phyloP scores from a whole-genome alignment of 1,139 yeast species.

The Taphrina flavorubra region DNA sequence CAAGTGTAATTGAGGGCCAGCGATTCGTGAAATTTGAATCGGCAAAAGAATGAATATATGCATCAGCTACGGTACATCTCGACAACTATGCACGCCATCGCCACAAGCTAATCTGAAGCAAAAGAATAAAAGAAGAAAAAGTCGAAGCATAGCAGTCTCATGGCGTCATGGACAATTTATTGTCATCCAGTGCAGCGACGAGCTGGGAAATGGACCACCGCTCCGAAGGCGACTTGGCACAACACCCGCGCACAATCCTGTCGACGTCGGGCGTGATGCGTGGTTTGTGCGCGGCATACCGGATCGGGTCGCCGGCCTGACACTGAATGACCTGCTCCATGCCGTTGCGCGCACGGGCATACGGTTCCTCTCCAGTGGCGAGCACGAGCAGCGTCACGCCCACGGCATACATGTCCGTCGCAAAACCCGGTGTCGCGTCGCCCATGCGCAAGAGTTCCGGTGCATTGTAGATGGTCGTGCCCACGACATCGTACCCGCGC shows the following conservation, averaged over 20 bases:
- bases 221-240: constrained; percentile 14
- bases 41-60: no score
- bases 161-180: background rate
- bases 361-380: constrained; percentile 34
- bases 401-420: constrained; percentile 26
- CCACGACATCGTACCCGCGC: constrained; percentile 19
- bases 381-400: constrained; percentile 33
- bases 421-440: constrained; percentile 1
- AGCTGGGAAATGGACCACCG: constrained; percentile 18
- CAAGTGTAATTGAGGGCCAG: no score
- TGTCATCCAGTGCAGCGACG: background rate
- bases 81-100: constrained; percentile 4
- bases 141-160: background rate
- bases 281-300: background rate
- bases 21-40: no score
- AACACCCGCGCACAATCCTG: constrained; percentile 21
- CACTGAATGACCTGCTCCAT: constrained; percentile 29
- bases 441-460: constrained; percentile 25
- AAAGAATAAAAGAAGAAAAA: no score
- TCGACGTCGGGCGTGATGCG: constrained; percentile 23
- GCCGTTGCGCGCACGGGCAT: constrained; percentile 23
- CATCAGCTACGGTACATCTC: background rate
- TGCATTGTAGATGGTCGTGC: constrained; percentile 28
- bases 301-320: constrained; percentile 35
- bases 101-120: background rate